Evolutionary conservation across 2,329 filamentous ascomycete species (phyloP).

Genomic region (Hymenoscyphus scutula): DNA sequence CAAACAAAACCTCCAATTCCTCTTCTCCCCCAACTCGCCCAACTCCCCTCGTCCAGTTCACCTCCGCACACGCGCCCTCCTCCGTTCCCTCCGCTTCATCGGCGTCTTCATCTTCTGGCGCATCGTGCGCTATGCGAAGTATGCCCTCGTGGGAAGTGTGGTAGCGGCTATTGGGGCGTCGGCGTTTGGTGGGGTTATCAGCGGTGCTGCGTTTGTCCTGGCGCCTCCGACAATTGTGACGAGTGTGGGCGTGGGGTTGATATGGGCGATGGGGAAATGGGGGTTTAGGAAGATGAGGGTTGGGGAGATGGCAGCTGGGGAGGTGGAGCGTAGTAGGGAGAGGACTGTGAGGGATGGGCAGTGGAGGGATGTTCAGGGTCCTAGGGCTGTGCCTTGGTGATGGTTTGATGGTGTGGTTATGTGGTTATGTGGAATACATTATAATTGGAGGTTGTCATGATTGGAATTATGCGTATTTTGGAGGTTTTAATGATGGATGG

Average conservation of each 20-base stretch:
- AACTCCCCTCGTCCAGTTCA: constrained; percentile 27
- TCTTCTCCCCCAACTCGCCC: constrained; percentile 30
- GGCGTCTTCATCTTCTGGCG: constrained; percentile 36
- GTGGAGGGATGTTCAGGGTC: constrained; percentile 34
- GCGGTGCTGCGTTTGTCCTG: constrained; percentile 33
- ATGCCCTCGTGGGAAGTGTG: constrained; percentile 31
- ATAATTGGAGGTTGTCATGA: neutral
- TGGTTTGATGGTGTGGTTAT: neutral
- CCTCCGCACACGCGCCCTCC: constrained; percentile 34
- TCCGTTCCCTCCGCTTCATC: constrained; percentile 33
- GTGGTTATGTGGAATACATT: neutral
- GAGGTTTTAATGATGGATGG: no score
- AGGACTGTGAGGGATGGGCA: constrained; percentile 31
- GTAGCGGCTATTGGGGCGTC: constrained; percentile 33
- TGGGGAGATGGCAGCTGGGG: constrained; percentile 24
- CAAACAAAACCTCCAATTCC: constrained; percentile 33
- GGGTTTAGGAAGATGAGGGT: constrained; percentile 34
- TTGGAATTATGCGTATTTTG: no score
- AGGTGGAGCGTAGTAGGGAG: constrained; percentile 22
- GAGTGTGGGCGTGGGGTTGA: constrained; percentile 29
- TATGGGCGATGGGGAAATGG: constrained; percentile 36
- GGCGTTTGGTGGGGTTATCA: constrained; percentile 32
- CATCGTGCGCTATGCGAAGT: constrained; percentile 36
- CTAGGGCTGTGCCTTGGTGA: constrained; percentile 34
- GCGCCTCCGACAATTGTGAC: constrained; percentile 33